A percentile compares a stretch with the other conserved stretches of the same genome.
phyloP scores from a whole-genome alignment of 2,329 filamentous ascomycete species.

The Trichophyton mentagrophytes region DNA sequence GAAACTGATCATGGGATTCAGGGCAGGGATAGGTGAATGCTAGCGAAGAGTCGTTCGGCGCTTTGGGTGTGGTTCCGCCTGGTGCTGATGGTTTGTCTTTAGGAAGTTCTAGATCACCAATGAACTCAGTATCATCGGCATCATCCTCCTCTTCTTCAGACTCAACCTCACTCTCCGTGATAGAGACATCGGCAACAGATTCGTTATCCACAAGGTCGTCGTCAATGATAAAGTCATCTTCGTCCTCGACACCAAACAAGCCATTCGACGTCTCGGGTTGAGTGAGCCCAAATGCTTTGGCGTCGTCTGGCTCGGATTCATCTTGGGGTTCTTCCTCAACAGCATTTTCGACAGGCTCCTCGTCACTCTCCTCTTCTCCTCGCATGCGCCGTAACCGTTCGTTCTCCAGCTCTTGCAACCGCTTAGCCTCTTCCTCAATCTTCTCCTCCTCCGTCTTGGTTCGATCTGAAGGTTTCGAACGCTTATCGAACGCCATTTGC shows the following conservation, averaged over 20 bases:
- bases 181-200: conserved; percentile 41
- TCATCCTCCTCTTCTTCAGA: conserved; percentile 44
- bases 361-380: conserved; percentile 50
- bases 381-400: conserved; percentile 76
- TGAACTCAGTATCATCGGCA: conserved; percentile 55
- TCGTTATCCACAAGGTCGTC: conserved; percentile 76
- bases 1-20: conserved; percentile 59
- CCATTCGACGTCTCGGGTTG: conserved; percentile 32
- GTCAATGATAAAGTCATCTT: conserved; percentile 87
- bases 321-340: conserved; percentile 27
- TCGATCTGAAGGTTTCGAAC: conserved; percentile 71
- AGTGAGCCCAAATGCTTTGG: conserved; percentile 49
- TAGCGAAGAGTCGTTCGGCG: conserved; percentile 31
- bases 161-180: conserved; percentile 42
- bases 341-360: conserved; percentile 28
- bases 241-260: conserved; percentile 65
- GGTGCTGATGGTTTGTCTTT: conserved; percentile 32
- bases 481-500: conserved; percentile 69
- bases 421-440: conserved; percentile 61
- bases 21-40: conserved; percentile 83
- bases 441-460: conserved; percentile 87
- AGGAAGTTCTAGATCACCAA: conserved; percentile 45
- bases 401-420: conserved; percentile 68
- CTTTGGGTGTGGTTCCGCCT: not conserved
- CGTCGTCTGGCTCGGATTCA: conserved; percentile 42